phyloP scores from a whole-genome alignment of 441 rosid species.

The Erodium trifolium region DNA sequence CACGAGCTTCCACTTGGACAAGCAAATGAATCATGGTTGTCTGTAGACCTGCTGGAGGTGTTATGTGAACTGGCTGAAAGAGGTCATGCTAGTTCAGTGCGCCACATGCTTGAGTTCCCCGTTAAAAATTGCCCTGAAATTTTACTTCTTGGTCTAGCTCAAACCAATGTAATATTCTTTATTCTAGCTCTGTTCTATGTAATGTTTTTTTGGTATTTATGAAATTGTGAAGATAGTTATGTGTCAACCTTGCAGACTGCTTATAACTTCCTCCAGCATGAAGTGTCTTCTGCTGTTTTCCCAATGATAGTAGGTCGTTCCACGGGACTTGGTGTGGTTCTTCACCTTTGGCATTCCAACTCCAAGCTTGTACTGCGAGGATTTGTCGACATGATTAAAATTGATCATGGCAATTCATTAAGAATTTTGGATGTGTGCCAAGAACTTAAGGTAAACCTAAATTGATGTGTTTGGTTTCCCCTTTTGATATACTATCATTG shows the following conservation, averaged over 20 bases:
- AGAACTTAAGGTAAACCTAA: conserved; percentile 62
- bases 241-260: conserved; percentile 56
- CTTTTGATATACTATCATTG: background rate
- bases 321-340: conserved; percentile 47
- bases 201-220: background rate
- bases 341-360: conserved; percentile 73
- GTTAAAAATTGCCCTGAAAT: conserved; percentile 82
- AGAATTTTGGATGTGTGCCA: conserved; percentile 71
- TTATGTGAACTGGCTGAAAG: conserved; percentile 87
- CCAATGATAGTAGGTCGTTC: conserved; percentile 54
- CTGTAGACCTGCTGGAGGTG: conserved; percentile 80
- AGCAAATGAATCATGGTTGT: conserved; percentile 81
- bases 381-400: conserved; percentile 43
- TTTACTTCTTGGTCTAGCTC: conserved; percentile 81
- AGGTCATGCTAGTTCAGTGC: conserved; percentile 64
- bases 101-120: conserved; percentile 69
- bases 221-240: conserved; percentile 13
- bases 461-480: background rate
- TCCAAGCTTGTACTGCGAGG: conserved; percentile 69
- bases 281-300: conserved; percentile 59
- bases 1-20: conserved; percentile 67
- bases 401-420: conserved; percentile 48
- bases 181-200: background rate
- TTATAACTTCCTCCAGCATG: conserved; percentile 71
- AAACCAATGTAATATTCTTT: conserved; percentile 47